Percentiles rank a stretch among this genome's conserved stretches.
phyloP scores from a whole-genome alignment of 306 rosid genomes.

The Macrotyloma uniflorum region DNA sequence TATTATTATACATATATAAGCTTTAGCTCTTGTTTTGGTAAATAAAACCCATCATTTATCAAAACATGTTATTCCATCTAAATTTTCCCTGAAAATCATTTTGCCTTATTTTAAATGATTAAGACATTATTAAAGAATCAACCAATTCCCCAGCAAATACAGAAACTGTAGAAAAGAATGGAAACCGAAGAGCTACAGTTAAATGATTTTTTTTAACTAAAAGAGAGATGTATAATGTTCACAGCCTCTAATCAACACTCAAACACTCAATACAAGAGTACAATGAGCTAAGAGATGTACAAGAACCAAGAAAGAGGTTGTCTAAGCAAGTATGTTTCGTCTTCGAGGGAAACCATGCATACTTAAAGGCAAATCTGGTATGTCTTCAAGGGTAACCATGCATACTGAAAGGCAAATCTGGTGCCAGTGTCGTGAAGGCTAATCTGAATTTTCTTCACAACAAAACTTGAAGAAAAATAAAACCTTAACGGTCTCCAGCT shows the following conservation, averaged over 20 bases:
- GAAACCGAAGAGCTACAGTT: background rate
- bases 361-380: slow-evolving; percentile 13
- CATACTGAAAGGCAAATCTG: slow-evolving; percentile 20
- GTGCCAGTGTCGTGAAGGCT: slow-evolving; percentile 3
- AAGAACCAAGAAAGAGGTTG: slow-evolving; percentile 31
- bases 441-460: slow-evolving; percentile 36
- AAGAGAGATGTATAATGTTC: slow-evolving; percentile 35
- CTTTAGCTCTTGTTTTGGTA: background rate
- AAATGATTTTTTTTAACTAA: slow-evolving; percentile 2
- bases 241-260: slow-evolving; percentile 9
- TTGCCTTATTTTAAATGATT: background rate
- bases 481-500: slow-evolving; percentile 12
- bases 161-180: background rate
- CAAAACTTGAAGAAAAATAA: slow-evolving; percentile 28
- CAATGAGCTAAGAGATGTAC: background rate
- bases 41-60: background rate
- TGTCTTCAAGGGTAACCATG: slow-evolving; percentile 25
- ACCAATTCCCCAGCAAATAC: background rate
- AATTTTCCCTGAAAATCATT: background rate
- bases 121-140: background rate
- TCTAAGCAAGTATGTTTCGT: background rate
- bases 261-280: slow-evolving; percentile 5
- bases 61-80: background rate
- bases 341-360: slow-evolving; percentile 27
- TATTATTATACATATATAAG: background rate